A percentile compares a stretch with the other conserved stretches of the same genome.
Conservation (phyloP, 2,329 filamentous ascomycete species). For the Camptophora hylomeconis region DNA sequence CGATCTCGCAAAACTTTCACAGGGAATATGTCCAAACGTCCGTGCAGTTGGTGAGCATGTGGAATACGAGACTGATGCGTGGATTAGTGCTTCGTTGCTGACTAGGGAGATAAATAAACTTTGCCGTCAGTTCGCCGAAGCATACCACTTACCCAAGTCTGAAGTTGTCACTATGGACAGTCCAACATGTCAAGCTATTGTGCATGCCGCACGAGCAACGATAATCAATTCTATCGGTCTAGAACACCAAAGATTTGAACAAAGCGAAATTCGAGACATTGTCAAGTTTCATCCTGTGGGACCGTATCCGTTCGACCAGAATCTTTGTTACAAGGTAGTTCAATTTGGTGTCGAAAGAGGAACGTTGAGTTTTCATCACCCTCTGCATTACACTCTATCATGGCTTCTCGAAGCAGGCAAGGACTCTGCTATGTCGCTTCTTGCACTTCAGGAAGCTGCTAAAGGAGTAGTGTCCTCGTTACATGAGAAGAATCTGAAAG, state of each 20-base stretch:
- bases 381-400: constrained; percentile 86
- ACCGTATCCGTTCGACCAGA: constrained; percentile 47
- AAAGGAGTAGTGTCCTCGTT: constrained; percentile 38
- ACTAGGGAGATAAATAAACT: constrained; percentile 90
- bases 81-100: constrained; percentile 91
- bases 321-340: too few species aligned
- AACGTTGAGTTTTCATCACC: constrained; percentile 93
- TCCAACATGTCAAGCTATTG: too few species aligned
- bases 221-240: constrained; percentile 78
- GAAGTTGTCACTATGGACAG: constrained; percentile 53
- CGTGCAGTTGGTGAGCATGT: constrained; percentile 89
- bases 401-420: constrained; percentile 90
- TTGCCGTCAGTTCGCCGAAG: constrained; percentile 75
- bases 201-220: constrained; percentile 40
- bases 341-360: constrained; percentile 81
- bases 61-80: constrained; percentile 94
- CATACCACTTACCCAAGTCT: constrained; percentile 60
- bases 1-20: constrained; percentile 88
- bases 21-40: constrained; percentile 91
- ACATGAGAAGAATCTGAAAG: constrained; percentile 6
- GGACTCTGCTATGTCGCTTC: constrained; percentile 13
- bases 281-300: constrained; percentile 63
- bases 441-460: constrained; percentile 59
- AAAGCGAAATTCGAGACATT: constrained; percentile 78
- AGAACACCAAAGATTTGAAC: constrained; percentile 74